These are phyloP conservation scores for bread wheat (Triticum aestivum) DNA, from an alignment of 176 grass and related monocot genomes.

Conservation along the genomic window DNA sequence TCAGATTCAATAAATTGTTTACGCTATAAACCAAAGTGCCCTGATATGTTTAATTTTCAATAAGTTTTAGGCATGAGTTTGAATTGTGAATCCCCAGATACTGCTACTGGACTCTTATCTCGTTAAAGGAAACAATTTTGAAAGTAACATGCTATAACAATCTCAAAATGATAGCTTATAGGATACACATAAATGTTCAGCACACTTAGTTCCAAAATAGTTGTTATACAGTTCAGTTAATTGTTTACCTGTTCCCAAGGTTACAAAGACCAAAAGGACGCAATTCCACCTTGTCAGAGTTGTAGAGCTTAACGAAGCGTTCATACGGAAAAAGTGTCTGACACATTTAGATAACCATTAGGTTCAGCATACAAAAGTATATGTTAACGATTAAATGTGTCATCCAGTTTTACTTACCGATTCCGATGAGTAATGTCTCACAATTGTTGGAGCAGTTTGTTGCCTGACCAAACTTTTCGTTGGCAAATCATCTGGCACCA, in stretches of 20 bases:
- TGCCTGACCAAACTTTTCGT: conserved; percentile 47
- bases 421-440: conserved; percentile 59
- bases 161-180: conserved; percentile 10
- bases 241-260: conserved; percentile 86
- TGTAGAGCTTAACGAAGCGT: conserved; percentile 72
- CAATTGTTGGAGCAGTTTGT: conserved; percentile 43
- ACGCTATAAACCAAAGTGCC: background rate
- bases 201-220: background rate
- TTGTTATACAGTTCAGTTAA: conserved; percentile 12
- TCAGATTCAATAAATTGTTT: conserved; percentile 22
- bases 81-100: background rate
- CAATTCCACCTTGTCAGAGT: conserved; percentile 63
- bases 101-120: background rate
- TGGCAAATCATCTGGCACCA: conserved; percentile 31
- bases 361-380: conserved; percentile 21
- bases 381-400: conserved; percentile 17
- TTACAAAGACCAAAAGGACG: conserved; percentile 76
- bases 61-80: background rate
- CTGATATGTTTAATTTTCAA: background rate
- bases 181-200: background rate
- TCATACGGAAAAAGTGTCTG: conserved; percentile 79
- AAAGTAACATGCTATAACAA: conserved; percentile 21
- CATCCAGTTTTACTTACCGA: conserved; percentile 47
- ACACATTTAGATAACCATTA: conserved; percentile 28
- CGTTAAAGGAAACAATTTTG: conserved; percentile 24